These are phyloP conservation scores for Solanum hybrid DNA, from an alignment of 305 asterid genomes.

Conservation along the genomic window DNA sequence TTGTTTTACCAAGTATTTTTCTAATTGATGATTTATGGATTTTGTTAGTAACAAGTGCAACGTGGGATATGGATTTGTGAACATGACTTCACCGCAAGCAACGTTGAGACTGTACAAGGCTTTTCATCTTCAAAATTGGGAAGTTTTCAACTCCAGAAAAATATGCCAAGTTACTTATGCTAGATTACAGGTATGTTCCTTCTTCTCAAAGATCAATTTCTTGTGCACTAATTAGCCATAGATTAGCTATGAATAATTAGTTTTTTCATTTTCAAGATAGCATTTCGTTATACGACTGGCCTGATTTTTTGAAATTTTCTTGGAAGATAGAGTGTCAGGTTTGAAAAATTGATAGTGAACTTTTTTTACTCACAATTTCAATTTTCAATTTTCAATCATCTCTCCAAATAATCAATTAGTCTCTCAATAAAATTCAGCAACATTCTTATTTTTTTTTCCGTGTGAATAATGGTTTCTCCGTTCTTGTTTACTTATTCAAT, in stretches of 20 bases:
- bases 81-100: constrained; percentile 97
- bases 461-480: not conserved
- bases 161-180: constrained; percentile 93
- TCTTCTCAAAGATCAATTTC: not conserved
- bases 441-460: not conserved
- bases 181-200: constrained; percentile 57
- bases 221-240: not conserved
- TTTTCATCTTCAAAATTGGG: constrained; percentile 89
- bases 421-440: not conserved
- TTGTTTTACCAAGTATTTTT: not conserved
- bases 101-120: constrained; percentile 82
- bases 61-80: constrained; percentile 97
- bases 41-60: constrained; percentile 78
- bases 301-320: not conserved
- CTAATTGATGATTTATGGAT: not conserved
- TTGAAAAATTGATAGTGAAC: not conserved
- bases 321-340: not conserved
- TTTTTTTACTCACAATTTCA: not conserved
- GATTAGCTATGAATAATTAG: not conserved
- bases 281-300: not conserved
- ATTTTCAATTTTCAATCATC: not conserved
- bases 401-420: not conserved
- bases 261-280: not conserved
- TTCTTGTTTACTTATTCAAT: not conserved
- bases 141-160: constrained; percentile 86